phyloP scores from a whole-genome alignment of 2,329 filamentous ascomycete species.

The Fusarium compactum region DNA sequence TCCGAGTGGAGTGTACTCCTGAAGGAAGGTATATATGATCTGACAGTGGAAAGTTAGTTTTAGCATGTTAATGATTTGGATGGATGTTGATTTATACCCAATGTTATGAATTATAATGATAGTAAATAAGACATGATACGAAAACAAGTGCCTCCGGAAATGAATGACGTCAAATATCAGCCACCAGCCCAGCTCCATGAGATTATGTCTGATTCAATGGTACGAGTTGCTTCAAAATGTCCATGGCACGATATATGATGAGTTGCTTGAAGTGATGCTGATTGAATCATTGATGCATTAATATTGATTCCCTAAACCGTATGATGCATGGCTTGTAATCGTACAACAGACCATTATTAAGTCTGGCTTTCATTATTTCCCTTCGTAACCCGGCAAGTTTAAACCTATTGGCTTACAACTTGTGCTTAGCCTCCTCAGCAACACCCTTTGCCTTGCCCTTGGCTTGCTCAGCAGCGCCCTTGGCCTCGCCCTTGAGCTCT shows the following conservation, averaged over 20 bases:
- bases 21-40: not conserved
- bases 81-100: not conserved
- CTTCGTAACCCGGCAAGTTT: not conserved
- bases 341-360: constrained; percentile 30
- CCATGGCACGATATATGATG: fast-evolving
- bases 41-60: not conserved
- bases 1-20: not conserved
- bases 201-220: not conserved
- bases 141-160: not conserved
- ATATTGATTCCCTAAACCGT: constrained; percentile 30
- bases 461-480: constrained; percentile 56
- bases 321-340: constrained; percentile 40
- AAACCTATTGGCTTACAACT: constrained; percentile 27
- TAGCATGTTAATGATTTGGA: not conserved
- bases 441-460: constrained; percentile 49
- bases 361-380: constrained; percentile 26
- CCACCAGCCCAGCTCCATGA: not conserved
- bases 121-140: not conserved
- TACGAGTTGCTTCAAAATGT: not conserved
- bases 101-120: not conserved
- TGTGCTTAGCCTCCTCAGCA: constrained; percentile 37
- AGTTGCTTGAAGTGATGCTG: not conserved
- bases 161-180: constrained; percentile 16
- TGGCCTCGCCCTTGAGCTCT: constrained; percentile 57
- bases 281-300: constrained; percentile 23